phyloP scores from a whole-genome alignment of 306 rosid genomes.

The barrel medic (Medicago truncatula) region DNA sequence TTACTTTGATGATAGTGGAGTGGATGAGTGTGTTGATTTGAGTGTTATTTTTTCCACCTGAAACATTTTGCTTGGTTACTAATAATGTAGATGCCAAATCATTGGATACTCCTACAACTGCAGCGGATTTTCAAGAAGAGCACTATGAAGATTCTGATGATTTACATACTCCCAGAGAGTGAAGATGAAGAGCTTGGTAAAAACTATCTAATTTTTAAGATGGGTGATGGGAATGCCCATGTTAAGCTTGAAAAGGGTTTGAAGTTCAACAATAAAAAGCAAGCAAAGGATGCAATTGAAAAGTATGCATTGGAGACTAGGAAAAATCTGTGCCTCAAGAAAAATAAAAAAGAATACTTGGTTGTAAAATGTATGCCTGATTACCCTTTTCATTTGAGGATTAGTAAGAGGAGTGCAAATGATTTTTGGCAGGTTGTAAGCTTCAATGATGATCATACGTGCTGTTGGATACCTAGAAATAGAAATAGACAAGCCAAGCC shows the following conservation, averaged over 20 bases:
- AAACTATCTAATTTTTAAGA: neutral
- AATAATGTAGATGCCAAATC: neutral
- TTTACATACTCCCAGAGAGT: neutral
- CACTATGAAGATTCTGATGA: neutral
- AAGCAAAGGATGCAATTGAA: neutral
- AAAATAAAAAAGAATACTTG: no score
- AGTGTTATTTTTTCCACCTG: neutral
- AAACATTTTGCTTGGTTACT: neutral
- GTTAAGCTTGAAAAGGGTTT: neutral
- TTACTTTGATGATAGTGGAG: no score
- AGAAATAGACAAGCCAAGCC: no score
- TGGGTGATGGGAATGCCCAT: neutral
- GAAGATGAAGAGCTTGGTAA: neutral
- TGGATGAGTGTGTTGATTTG: neutral
- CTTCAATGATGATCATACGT: no score
- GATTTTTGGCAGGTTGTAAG: no score
- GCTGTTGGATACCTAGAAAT: no score
- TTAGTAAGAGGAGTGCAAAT: no score
- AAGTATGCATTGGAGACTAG: no score
- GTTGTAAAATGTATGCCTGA: no score
- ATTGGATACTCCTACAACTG: neutral
- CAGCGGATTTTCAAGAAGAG: neutral
- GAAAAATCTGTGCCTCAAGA: no score
- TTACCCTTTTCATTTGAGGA: no score
- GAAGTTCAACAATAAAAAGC: neutral